Base-by-base conservation (phyloP, 2,329 filamentous ascomycete species). In the Calonectria montana region DNA sequence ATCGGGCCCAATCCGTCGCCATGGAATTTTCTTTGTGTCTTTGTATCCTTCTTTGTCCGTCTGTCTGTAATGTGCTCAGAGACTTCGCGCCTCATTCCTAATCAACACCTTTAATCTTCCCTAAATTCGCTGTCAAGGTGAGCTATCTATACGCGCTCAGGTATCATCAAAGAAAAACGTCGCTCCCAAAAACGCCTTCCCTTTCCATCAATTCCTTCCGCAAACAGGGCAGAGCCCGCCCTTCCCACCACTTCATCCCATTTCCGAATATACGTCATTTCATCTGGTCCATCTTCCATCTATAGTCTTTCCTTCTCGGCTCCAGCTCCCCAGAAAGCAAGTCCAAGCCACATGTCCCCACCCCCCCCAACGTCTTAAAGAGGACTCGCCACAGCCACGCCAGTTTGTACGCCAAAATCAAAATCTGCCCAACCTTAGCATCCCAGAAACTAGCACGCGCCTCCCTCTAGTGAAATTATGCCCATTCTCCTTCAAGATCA, bases 401-500 rank as follows among this genome's bases (percentile, higher is more conserved):
- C 65, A 25, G 27, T 12, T 18, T 55, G n/a, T 12, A 61, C 37
- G 29, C 41, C 55, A 37, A 45, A 21, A 41, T 23, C 50, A 50
- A 71, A 72, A 68, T 69, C 74, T 67, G 65, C 65, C 70, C 69
- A 64, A 65, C 57, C 47, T 70, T 64, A 62, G 29, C 59, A 57
- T 47, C 67, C 64, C 69, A 43, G 69, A 61, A 61, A 66, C 53
- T 62, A 18, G 35, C 50, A 57, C 66, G 27, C 67, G 66, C 73
- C 74, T 59, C 41, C 50, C 48, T 76, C 23, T 64, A 59, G 21
- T 70, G 47, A 39, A 74, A 68, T 74, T 73, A 84, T 61, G 80
- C 74, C 84, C 84, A 85, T 45, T 83, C 81, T 61, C 79, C 83
- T 16, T 85, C 83, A 41, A 81, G 70, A 29, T 84, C 82, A 18